Evolutionary conservation across 1,284 basidiomycete species (phyloP).

Genomic region (Leccinum cinnamomeum): DNA sequence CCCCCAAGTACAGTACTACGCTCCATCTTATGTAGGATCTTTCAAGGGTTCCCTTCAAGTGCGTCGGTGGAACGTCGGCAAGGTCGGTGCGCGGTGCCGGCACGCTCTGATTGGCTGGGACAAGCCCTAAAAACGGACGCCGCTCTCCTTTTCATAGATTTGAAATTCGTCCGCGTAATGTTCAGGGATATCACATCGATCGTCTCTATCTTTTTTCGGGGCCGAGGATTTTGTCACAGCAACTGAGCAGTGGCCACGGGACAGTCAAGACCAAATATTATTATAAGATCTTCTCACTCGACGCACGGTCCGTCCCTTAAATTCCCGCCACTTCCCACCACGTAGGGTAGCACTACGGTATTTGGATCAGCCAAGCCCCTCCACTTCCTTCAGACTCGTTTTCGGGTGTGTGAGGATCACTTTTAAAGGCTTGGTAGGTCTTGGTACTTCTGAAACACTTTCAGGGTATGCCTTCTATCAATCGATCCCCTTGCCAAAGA

Average conservation of each 20-base stretch:
- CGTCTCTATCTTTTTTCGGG: neutral
- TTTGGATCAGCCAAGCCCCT: neutral
- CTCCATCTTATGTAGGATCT: neutral
- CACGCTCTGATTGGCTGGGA: neutral
- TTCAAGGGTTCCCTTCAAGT: neutral
- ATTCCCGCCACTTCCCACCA: neutral
- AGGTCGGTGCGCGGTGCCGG: neutral
- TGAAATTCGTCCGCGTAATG: neutral
- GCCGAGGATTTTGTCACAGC: neutral
- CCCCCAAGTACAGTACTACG: neutral
- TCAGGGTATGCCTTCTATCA: constrained; percentile 19
- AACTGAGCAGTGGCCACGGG: neutral
- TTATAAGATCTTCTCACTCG: neutral
- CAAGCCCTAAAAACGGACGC: neutral
- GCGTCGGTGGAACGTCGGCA: neutral
- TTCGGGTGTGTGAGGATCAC: neutral
- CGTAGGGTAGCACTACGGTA: neutral
- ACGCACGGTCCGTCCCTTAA: neutral
- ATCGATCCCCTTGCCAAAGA: neutral
- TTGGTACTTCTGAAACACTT: constrained; percentile 16
- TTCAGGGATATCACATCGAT: neutral
- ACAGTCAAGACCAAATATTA: neutral
- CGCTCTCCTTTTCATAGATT: neutral
- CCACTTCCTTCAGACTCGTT: neutral
- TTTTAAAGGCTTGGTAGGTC: neutral